Base-by-base conservation (phyloP, 768 basidiomycete species). In the Albatrellus ellisii region DNA sequence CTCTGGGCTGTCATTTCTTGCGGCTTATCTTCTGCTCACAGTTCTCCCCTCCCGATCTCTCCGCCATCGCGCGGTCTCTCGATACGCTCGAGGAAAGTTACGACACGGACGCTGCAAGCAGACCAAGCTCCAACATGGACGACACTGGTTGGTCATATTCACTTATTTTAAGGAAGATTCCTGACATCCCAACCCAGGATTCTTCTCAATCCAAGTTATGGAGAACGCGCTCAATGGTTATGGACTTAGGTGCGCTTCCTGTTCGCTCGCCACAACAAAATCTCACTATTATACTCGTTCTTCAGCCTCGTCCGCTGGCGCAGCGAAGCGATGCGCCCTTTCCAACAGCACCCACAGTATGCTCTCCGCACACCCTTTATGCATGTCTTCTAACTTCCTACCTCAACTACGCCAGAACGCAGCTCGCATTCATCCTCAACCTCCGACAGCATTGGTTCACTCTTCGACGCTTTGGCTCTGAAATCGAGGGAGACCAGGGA, bases 131-230 rank as follows among this genome's bases (percentile, higher is more conserved):
- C 46, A 95, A 95, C 55, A 87, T 91, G 83, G 90, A 95, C 51
- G 90, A 92, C 57, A 88, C 87, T 21, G 90, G 88, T 77, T 20
- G 6, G 53, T 28, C 4, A 17, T 26, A 24, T 10, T 31, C 10
- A 17, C n/a, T 14, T 22, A 24, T 36, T 28, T 29, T 14, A 8
- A 36, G 11, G 5, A 15, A n/a, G n/a, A n/a, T n/a, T n/a, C 15
- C 38, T 8, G 35, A 9, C 27, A 14, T 47, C 20, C 47, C 24
- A 2, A 28, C 17, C 11, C 49, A 88, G 86, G 87, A 1, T 95
- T 88, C 59, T 95, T 95, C 61, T 92, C 90, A 2, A 71, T 94
- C 1, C 88, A 90, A 48, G 91, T 94, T 2, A 58, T 94, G 14
- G 85, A 90, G 51, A 72, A 78, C 42, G 91, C 91, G 2, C 60